Evolutionary conservation across 2,329 filamentous ascomycete species (phyloP).

Genomic region (Botrytis medusae): DNA sequence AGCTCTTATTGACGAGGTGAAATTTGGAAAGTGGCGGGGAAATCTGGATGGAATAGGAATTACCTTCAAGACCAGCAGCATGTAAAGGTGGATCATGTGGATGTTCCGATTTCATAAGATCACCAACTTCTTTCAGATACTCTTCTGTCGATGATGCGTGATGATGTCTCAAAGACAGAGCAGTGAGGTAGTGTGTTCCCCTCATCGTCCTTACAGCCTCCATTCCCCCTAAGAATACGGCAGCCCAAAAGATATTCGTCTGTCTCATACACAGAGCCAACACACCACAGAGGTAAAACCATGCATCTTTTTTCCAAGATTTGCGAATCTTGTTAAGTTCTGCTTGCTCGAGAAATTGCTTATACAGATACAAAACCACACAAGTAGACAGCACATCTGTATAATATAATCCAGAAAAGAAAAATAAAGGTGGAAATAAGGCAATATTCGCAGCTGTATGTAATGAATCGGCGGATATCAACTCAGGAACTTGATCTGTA

Average conservation of each 20-base stretch:
- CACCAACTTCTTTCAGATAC: conserved; percentile 49
- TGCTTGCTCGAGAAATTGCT: conserved; percentile 49
- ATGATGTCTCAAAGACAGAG: background rate
- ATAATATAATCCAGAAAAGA: conserved; percentile 94
- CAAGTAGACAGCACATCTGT: conserved; percentile 85
- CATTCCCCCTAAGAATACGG: conserved; percentile 68
- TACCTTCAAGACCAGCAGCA: conserved; percentile 52
- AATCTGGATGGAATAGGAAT: conserved; percentile 24
- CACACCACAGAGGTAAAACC: conserved; percentile 57
- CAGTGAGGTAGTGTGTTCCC: background rate
- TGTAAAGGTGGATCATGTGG: background rate
- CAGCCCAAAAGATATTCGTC: conserved; percentile 96
- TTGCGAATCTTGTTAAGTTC: conserved; percentile 13
- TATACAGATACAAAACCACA: conserved; percentile 69
- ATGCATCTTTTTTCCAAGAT: conserved; percentile 3
- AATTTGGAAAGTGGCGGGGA: background rate
- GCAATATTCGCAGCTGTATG: conserved; percentile 76
- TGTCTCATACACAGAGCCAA: conserved; percentile 76
- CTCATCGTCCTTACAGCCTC: conserved; percentile 55
- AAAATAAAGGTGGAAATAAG: conserved; percentile 88
- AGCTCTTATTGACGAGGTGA: conserved; percentile 1
- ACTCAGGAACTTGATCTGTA: conserved; percentile 20
- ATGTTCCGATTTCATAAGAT: background rate
- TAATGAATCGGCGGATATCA: conserved; percentile 18
- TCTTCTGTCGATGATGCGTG: background rate